Evolutionary conservation across 1,284 basidiomycete species (phyloP).

Genomic region (Polyporus tsugae): DNA sequence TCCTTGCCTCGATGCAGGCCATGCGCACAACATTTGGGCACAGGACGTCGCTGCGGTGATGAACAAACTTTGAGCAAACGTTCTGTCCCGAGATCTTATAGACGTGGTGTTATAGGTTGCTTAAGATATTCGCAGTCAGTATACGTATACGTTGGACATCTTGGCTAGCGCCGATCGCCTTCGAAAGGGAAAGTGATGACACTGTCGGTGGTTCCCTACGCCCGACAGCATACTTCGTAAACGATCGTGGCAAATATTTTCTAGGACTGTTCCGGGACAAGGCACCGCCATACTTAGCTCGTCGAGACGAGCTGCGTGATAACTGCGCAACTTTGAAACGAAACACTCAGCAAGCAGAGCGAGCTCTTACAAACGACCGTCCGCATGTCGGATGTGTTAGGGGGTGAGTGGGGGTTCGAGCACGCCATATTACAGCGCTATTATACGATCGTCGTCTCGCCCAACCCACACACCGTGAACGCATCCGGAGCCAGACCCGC

Average conservation of each 20-base stretch:
- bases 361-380: neutral
- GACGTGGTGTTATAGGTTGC: too few relatives aligned
- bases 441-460: slow-evolving; percentile 52
- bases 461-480: slow-evolving; percentile 63
- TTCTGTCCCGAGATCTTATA: too few relatives aligned
- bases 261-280: neutral
- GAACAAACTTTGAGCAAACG: too few relatives aligned
- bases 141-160: too few relatives aligned
- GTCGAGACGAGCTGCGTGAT: neutral
- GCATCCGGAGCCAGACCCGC: slow-evolving; percentile 55
- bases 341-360: neutral
- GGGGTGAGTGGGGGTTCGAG: neutral
- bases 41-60: slow-evolving; percentile 32
- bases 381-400: neutral
- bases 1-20: slow-evolving; percentile 15
- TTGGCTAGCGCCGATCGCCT: too few relatives aligned
- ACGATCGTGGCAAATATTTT: neutral
- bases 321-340: neutral
- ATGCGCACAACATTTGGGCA: slow-evolving; percentile 40
- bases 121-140: too few relatives aligned
- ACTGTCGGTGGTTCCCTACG: neutral
- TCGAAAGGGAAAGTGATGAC: neutral
- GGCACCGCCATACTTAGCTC: neutral
- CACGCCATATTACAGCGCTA: neutral
- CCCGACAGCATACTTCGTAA: neutral